Evolutionary conservation across 352 stramenopile species (phyloP).

Genomic region (Globisporangium camurandrum): DNA sequence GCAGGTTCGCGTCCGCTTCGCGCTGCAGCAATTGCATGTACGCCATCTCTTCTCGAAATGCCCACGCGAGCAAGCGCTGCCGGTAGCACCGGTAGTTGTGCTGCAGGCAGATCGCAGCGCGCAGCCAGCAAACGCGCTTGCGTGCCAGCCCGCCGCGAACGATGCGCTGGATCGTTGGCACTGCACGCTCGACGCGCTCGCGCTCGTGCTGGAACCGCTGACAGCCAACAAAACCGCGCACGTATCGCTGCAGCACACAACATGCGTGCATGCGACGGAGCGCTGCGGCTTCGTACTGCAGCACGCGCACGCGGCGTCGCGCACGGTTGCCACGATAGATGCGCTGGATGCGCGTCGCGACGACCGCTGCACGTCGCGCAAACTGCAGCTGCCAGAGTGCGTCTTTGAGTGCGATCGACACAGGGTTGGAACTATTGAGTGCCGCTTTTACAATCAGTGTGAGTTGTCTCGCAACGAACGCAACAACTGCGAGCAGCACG

Average conservation of each 20-base stretch:
- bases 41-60: slow-evolving; percentile 44
- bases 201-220: slow-evolving; percentile 24
- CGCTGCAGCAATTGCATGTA: slow-evolving; percentile 42
- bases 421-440: slow-evolving; percentile 31
- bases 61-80: slow-evolving; percentile 40
- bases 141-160: slow-evolving; percentile 37
- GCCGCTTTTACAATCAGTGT: background rate
- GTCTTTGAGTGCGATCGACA: slow-evolving; percentile 42
- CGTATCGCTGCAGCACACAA: slow-evolving; percentile 38
- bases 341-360: slow-evolving; percentile 50
- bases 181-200: slow-evolving; percentile 23
- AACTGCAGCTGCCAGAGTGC: slow-evolving; percentile 57
- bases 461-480: background rate
- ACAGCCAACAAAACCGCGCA: slow-evolving; percentile 47
- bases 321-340: slow-evolving; percentile 64
- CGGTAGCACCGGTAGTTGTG: slow-evolving; percentile 51
- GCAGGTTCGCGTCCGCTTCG: slow-evolving; percentile 31
- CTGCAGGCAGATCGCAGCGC: slow-evolving; percentile 33
- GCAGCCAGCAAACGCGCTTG: slow-evolving; percentile 24
- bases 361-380: slow-evolving; percentile 31
- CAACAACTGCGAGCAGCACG: background rate
- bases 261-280: slow-evolving; percentile 26
- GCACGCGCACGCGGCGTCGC: slow-evolving; percentile 26
- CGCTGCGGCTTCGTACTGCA: slow-evolving; percentile 33
- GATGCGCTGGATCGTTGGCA: slow-evolving; percentile 52